Conservation (phyloP, 208 protist genomes). For the Wallacemonas sp. region DNA sequence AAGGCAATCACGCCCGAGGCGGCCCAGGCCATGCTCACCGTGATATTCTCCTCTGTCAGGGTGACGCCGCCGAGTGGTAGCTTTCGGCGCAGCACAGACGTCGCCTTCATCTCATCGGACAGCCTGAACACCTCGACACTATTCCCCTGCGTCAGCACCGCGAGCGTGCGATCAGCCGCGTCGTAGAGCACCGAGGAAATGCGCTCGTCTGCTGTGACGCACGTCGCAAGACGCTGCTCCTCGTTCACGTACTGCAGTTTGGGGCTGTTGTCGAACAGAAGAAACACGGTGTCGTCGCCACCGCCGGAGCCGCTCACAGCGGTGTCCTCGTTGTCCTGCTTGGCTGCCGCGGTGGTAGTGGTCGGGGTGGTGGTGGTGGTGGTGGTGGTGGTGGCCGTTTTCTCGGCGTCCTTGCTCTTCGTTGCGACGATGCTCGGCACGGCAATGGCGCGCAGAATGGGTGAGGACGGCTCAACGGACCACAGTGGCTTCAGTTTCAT, state of each 20-base stretch:
- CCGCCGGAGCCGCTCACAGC: not conserved
- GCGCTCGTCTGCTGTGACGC: constrained; percentile 50
- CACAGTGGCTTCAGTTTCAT: constrained; percentile 62
- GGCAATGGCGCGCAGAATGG: constrained; percentile 49
- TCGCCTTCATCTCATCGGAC: constrained; percentile 42
- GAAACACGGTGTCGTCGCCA: constrained; percentile 67
- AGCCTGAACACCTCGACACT: constrained; percentile 72
- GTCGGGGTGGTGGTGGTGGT: not conserved
- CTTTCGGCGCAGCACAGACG: constrained; percentile 64
- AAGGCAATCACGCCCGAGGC: constrained; percentile 70
- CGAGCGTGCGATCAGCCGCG: constrained; percentile 48
- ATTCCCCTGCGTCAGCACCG: constrained; percentile 59
- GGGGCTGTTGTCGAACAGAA: constrained; percentile 51
- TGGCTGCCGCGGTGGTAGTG: not conserved
- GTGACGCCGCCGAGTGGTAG: constrained; percentile 46
- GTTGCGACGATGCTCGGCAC: too few relatives aligned
- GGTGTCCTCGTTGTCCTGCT: not conserved
- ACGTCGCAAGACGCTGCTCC: constrained; percentile 63
- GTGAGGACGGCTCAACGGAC: constrained; percentile 52
- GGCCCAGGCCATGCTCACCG: constrained; percentile 78
- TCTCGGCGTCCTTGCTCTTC: too few relatives aligned
- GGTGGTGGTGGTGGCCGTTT: too few relatives aligned
- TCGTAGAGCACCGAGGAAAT: constrained; percentile 74
- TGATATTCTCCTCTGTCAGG: constrained; percentile 29
- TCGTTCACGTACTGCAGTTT: constrained; percentile 53